Evolutionary conservation across 768 basidiomycete species (phyloP).

Genomic region (Amanita pseudoporphyria): DNA sequence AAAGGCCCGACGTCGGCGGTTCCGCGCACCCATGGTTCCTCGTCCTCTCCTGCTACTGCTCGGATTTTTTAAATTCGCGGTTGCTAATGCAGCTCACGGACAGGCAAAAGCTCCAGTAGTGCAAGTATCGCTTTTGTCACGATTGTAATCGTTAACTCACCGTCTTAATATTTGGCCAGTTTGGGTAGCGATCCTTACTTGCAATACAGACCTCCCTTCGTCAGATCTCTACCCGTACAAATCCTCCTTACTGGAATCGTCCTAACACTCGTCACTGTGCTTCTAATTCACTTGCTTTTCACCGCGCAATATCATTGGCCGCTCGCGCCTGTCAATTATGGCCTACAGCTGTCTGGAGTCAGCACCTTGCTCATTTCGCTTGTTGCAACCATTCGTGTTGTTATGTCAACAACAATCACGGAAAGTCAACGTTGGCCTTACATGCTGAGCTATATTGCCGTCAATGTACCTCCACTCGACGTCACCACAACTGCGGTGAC

Average conservation of each 20-base stretch:
- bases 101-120: neutral
- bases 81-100: neutral
- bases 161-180: neutral
- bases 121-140: neutral
- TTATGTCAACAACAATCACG: constrained; percentile 46
- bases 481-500: constrained; percentile 13
- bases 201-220: constrained; percentile 67
- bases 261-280: constrained; percentile 72
- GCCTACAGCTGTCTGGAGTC: constrained; percentile 81
- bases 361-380: constrained; percentile 69
- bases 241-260: constrained; percentile 80
- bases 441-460: constrained; percentile 88
- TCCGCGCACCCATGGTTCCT: neutral
- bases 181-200: constrained; percentile 60
- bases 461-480: constrained; percentile 58
- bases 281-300: constrained; percentile 88
- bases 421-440: constrained; percentile 85
- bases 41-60: neutral
- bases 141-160: neutral
- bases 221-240: constrained; percentile 85
- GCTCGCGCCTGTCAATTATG: constrained; percentile 86
- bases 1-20: too few relatives aligned
- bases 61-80: neutral
- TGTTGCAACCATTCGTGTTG: constrained; percentile 67
- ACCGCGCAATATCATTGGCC: constrained; percentile 96